These are phyloP conservation scores for Solanum paucissectum DNA, from an alignment of 257 asterid species.

Conservation along the genomic window DNA sequence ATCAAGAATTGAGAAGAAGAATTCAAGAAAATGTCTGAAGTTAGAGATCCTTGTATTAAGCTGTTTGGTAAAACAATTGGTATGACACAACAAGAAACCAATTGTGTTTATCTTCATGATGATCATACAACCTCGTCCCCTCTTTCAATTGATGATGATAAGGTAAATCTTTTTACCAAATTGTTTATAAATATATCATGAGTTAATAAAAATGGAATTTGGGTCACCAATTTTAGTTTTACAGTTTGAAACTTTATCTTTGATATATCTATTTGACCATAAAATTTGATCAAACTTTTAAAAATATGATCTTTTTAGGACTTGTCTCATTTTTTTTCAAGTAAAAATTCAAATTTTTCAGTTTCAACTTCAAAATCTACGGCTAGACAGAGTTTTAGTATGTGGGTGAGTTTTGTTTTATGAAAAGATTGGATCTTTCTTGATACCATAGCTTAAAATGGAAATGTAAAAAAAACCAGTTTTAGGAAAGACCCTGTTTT, in stretches of 20 bases:
- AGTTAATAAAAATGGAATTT: background rate
- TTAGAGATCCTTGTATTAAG: constrained; percentile 43
- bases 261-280: background rate
- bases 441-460: background rate
- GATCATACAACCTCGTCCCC: constrained; percentile 18
- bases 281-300: background rate
- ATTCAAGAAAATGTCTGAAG: constrained; percentile 34
- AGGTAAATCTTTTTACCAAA: constrained; percentile 24
- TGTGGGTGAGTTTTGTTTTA: background rate
- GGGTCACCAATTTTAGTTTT: background rate
- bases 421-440: background rate
- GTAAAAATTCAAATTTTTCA: too few species aligned
- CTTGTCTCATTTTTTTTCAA: background rate
- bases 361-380: background rate
- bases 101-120: constrained; percentile 5
- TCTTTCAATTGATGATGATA: constrained; percentile 16
- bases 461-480: background rate
- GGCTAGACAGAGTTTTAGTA: background rate
- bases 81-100: constrained; percentile 18
- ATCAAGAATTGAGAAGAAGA: constrained; percentile 2
- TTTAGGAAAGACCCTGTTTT: background rate
- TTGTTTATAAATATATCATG: background rate
- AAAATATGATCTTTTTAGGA: background rate
- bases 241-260: background rate
- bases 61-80: constrained; percentile 71